Conservation (phyloP, 768 basidiomycete genomes). For the Tephrocybe rancida region DNA sequence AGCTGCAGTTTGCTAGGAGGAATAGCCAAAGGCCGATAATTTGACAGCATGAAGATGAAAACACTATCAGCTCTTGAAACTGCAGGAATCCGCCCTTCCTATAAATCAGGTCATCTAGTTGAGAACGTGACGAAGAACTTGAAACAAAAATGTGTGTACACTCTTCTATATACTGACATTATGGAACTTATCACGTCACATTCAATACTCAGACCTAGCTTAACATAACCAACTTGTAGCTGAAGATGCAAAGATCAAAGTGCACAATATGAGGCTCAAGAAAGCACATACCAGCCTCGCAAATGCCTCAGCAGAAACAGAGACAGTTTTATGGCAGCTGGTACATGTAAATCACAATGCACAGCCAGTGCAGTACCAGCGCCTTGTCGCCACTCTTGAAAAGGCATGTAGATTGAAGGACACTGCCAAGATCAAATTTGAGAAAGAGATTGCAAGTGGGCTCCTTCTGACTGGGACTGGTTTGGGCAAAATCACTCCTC, state of each 20-base stretch:
- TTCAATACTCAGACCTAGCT: neutral
- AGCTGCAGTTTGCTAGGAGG: too few relatives aligned
- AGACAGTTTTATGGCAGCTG: too few relatives aligned
- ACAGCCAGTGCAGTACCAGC: too few relatives aligned
- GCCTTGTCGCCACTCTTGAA: too few relatives aligned
- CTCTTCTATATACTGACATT: neutral
- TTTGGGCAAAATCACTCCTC: too few relatives aligned
- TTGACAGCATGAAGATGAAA: constrained; percentile 5
- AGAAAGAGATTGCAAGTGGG: too few relatives aligned
- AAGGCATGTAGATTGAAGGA: too few relatives aligned
- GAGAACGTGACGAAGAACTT: neutral
- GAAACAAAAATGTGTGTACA: neutral
- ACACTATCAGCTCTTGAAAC: neutral
- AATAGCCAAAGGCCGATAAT: too few relatives aligned
- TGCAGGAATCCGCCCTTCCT: neutral
- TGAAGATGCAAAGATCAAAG: constrained; percentile 10
- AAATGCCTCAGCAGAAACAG: too few relatives aligned
- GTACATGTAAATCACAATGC: too few relatives aligned
- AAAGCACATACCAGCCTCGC: neutral
- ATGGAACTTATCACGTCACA: neutral
- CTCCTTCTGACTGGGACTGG: too few relatives aligned
- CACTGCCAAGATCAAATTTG: too few relatives aligned
- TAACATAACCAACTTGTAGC: neutral
- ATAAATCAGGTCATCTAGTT: neutral
- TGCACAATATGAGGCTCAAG: neutral